Conservation (phyloP, 768 basidiomycete genomes). For the Suillus tomentosus region DNA sequence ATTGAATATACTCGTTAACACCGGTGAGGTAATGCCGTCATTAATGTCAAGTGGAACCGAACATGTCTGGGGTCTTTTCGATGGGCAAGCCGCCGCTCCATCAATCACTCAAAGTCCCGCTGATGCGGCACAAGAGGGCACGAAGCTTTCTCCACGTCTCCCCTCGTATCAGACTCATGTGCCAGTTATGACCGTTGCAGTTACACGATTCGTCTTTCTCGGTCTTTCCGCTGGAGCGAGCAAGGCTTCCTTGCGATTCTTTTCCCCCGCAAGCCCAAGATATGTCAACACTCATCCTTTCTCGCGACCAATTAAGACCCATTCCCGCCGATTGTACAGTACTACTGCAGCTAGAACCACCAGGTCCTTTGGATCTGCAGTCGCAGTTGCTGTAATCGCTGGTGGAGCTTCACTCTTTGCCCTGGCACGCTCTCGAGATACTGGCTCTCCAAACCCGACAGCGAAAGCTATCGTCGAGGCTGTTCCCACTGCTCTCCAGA, state of each 20-base stretch:
- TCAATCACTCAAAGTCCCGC: not conserved
- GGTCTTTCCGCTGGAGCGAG: slow-evolving; percentile 2
- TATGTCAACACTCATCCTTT: slow-evolving; percentile 10
- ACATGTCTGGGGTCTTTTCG: too few species aligned
- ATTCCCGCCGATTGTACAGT: slow-evolving; percentile 3
- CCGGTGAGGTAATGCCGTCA: too few species aligned
- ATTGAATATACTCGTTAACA: too few species aligned
- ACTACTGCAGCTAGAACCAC: not conserved
- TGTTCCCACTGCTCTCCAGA: not conserved
- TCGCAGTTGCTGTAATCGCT: slow-evolving; percentile 10
- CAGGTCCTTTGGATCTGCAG: slow-evolving; percentile 1
- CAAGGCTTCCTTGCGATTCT: slow-evolving; percentile 3
- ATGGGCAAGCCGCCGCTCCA: too few species aligned
- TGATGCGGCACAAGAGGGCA: not conserved
- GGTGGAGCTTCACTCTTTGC: slow-evolving; percentile 15
- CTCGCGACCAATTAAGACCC: not conserved
- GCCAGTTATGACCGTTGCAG: slow-evolving; percentile 16
- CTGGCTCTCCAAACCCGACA: not conserved
- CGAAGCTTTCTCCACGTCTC: not conserved
- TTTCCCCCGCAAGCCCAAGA: not conserved
- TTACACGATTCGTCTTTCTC: slow-evolving; percentile 10
- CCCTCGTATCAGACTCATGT: slow-evolving; percentile 5
- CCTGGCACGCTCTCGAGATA: slow-evolving; percentile 4
- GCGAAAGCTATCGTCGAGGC: not conserved
- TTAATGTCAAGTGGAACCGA: too few species aligned